Conservation (phyloP, 1,139 yeast genomes). For the Pichia sp. region DNA sequence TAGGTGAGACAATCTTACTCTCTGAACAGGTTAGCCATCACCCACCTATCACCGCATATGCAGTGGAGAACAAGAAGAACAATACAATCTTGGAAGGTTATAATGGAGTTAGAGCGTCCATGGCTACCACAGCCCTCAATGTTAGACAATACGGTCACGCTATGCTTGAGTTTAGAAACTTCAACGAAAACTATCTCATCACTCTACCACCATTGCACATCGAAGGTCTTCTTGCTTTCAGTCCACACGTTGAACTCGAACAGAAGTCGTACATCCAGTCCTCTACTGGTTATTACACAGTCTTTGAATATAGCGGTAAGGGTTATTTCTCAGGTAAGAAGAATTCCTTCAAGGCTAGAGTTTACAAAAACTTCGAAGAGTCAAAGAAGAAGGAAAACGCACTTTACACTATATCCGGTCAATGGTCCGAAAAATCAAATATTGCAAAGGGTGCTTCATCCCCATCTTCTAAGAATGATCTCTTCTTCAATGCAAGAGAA, state of each 20-base stretch:
- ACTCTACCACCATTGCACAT: conserved; percentile 96
- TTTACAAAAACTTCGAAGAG: conserved; percentile 48
- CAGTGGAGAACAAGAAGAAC: conserved; percentile 64
- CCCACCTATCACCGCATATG: conserved; percentile 91
- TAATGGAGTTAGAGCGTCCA: conserved; percentile 79
- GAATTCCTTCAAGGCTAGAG: conserved; percentile 81
- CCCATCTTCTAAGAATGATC: conserved; percentile 19
- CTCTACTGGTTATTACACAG: conserved; percentile 67
- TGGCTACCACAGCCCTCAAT: conserved; percentile 67
- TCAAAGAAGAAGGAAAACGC: conserved; percentile 53
- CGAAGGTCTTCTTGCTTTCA: conserved; percentile 84
- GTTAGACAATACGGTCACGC: conserved; percentile 95
- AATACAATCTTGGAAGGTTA: conserved; percentile 74
- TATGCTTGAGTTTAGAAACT: conserved; percentile 47
- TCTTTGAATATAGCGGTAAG: conserved; percentile 79
- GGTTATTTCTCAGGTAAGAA: conserved; percentile 97
- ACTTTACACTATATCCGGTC: conserved; percentile 74
- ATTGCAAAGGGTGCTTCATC: conserved; percentile 35
- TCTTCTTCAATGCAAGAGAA: conserved; percentile 63
- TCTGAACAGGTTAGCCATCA: conserved; percentile 95
- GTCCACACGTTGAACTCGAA: conserved; percentile 81
- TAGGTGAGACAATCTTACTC: conserved; percentile 68
- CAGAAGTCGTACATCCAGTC: conserved; percentile 78
- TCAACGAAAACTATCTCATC: conserved; percentile 65
- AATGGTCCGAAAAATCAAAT: conserved; percentile 79